Percentiles rank a stretch among this genome's conserved stretches.
Evolutionary conservation across 1,284 basidiomycete genomes (phyloP).

Genomic region (Ceratobasidium sp.): DNA sequence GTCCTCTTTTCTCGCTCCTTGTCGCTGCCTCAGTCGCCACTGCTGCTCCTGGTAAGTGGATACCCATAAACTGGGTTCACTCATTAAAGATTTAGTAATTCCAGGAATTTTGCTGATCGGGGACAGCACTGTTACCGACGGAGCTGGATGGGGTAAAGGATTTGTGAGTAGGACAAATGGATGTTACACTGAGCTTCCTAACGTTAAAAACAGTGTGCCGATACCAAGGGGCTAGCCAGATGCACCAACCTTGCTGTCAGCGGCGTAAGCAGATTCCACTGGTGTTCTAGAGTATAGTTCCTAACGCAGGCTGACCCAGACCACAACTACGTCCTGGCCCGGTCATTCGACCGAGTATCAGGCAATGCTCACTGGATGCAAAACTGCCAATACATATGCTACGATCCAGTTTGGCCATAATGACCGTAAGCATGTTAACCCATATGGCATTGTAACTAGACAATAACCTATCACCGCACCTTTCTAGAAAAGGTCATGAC

Average conservation of each 20-base stretch:
- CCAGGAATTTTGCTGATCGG: slow-evolving; percentile 31
- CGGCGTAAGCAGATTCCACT: slow-evolving; percentile 1
- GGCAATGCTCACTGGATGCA: slow-evolving; percentile 40
- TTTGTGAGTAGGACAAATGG: slow-evolving; percentile 7
- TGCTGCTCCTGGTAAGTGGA: slow-evolving; percentile 26
- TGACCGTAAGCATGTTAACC: slow-evolving; percentile 21
- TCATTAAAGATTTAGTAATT: neutral
- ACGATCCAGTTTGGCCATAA: slow-evolving; percentile 33
- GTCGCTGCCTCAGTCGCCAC: slow-evolving; percentile 16
- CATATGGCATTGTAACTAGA: neutral
- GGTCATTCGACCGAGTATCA: slow-evolving; percentile 40
- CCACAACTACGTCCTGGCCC: slow-evolving; percentile 27
- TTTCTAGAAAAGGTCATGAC: slow-evolving; percentile 37
- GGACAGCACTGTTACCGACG: slow-evolving; percentile 40
- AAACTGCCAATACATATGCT: slow-evolving; percentile 36
- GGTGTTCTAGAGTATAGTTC: neutral
- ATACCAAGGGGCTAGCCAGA: slow-evolving; percentile 37
- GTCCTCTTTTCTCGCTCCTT: slow-evolving; percentile 11
- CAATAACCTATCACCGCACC: neutral
- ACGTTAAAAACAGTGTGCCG: slow-evolving; percentile 20
- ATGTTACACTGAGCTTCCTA: neutral
- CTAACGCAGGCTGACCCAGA: slow-evolving; percentile 6
- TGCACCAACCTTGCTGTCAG: slow-evolving; percentile 42
- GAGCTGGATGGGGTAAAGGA: slow-evolving; percentile 40
- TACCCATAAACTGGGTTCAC: neutral